phyloP scores from a whole-genome alignment of 208 protist species.

The Sergeia podlipaevii region DNA sequence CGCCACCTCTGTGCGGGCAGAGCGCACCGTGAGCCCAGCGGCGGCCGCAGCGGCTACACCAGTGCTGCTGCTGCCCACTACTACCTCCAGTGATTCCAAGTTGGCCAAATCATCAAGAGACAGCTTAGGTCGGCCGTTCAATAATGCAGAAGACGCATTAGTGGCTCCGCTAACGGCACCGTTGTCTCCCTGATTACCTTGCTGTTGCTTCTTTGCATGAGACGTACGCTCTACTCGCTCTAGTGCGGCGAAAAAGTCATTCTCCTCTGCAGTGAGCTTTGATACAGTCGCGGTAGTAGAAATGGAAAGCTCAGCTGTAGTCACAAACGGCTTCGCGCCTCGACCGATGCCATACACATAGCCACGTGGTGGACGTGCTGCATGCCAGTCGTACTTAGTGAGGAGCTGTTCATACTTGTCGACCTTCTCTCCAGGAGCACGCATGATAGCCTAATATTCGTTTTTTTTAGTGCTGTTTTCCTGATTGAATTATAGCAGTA shows the following conservation, averaged over 20 bases:
- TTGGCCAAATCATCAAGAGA: conserved; percentile 41
- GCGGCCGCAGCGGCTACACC: not conserved
- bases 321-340: conserved; percentile 72
- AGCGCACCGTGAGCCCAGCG: conserved; percentile 38
- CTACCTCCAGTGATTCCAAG: conserved; percentile 8
- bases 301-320: conserved; percentile 67
- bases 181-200: no score
- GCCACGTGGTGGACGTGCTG: conserved; percentile 53
- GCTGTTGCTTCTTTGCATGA: no score
- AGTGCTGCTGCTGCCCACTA: not conserved
- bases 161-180: no score
- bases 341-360: conserved; percentile 77
- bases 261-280: conserved; percentile 10
- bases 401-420: conserved; percentile 81
- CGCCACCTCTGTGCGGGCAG: conserved; percentile 60
- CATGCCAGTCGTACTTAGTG: conserved; percentile 70
- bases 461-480: not conserved
- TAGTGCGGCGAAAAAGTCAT: conserved; percentile 40
- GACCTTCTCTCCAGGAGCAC: conserved; percentile 5
- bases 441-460: not conserved
- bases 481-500: not conserved
- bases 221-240: conserved; percentile 51
- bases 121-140: conserved; percentile 16
- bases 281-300: conserved; percentile 8
- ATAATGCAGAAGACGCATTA: not conserved